These are phyloP conservation scores for Austroboletus eburneus DNA, from an alignment of 768 basidiomycete species.

Conservation along the genomic window DNA sequence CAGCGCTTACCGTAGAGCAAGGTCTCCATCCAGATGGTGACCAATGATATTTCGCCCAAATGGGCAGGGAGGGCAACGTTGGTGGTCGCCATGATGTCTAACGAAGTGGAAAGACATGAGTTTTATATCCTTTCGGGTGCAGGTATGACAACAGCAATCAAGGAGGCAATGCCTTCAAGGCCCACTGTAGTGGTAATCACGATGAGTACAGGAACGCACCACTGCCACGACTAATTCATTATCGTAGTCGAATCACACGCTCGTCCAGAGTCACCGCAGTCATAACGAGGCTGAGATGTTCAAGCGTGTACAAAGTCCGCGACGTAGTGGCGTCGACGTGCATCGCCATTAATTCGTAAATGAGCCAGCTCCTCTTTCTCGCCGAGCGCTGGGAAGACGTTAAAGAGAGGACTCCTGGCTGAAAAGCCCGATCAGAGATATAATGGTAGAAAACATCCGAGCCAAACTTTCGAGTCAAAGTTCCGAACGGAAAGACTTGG, in stretches of 20 bases:
- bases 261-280: too few species aligned
- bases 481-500: too few species aligned
- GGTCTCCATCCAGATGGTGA: slow-evolving; percentile 16
- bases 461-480: too few species aligned
- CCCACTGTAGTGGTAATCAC: background rate
- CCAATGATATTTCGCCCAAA: slow-evolving; percentile 11
- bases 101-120: background rate
- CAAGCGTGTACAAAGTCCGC: too few species aligned
- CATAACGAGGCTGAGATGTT: too few species aligned
- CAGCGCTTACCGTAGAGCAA: slow-evolving; percentile 14
- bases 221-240: slow-evolving; percentile 2
- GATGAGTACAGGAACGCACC: background rate
- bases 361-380: too few species aligned
- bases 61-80: background rate
- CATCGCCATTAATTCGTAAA: too few species aligned
- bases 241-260: background rate
- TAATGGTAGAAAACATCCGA: too few species aligned
- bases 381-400: too few species aligned
- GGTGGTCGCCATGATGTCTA: slow-evolving; percentile 4
- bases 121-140: slow-evolving; percentile 1
- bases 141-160: background rate
- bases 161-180: background rate
- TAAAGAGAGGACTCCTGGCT: too few species aligned
- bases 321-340: too few species aligned
- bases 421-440: too few species aligned